These are phyloP conservation scores for Cryptococcus deneoformans DNA, from an alignment of 1,284 basidiomycete genomes.

Conservation along the genomic window DNA sequence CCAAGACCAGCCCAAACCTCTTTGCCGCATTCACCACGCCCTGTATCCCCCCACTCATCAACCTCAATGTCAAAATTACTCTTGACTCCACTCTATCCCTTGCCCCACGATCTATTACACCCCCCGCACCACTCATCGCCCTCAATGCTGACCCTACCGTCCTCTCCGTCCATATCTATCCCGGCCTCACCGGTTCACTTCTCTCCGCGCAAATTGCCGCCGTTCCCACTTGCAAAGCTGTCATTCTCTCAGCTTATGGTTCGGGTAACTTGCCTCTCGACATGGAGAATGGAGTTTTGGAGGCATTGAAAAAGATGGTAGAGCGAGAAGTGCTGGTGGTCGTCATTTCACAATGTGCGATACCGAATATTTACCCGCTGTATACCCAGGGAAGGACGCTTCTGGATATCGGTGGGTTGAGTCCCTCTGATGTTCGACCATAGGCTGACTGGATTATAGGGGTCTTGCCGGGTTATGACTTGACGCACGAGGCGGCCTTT, in stretches of 20 bases:
- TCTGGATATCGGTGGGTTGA: constrained; percentile 28
- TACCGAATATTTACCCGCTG: constrained; percentile 45
- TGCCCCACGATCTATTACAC: constrained; percentile 9
- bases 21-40: constrained; percentile 42
- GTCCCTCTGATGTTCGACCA: background rate
- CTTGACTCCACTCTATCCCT: constrained; percentile 17
- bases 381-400: constrained; percentile 44
- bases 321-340: constrained; percentile 44
- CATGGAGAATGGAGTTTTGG: constrained; percentile 33
- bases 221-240: constrained; percentile 40
- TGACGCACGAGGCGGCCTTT: constrained; percentile 48
- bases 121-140: constrained; percentile 24
- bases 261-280: constrained; percentile 42
- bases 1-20: constrained; percentile 41
- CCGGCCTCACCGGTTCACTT: constrained; percentile 40
- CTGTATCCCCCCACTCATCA: constrained; percentile 37
- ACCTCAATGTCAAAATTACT: constrained; percentile 43
- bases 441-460: constrained; percentile 10
- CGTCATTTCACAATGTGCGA: constrained; percentile 43
- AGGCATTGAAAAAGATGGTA: constrained; percentile 36
- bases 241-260: constrained; percentile 45
- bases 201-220: constrained; percentile 41
- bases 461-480: constrained; percentile 44
- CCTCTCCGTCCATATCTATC: constrained; percentile 31
- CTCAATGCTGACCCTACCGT: constrained; percentile 31